Percentiles rank a stretch among this genome's conserved stretches.
Evolutionary conservation across 208 protist species (phyloP).

Genomic region (Leishmania lainsoni): DNA sequence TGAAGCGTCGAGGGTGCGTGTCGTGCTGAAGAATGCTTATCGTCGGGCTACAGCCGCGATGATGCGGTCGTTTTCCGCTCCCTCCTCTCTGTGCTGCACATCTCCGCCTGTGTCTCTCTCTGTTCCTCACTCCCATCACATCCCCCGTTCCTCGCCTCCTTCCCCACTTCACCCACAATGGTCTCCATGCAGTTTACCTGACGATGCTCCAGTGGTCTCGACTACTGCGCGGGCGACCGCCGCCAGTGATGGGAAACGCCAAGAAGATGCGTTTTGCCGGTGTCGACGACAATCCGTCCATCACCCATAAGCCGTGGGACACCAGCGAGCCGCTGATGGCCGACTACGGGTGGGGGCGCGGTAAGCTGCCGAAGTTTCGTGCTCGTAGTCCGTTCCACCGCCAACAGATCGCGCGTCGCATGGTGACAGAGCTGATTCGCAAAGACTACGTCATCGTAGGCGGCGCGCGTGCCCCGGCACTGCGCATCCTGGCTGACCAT

Average conservation of each 20-base stretch:
- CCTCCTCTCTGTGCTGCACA: background rate
- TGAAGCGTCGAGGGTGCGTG: background rate
- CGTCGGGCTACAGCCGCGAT: background rate
- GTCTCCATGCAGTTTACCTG: background rate
- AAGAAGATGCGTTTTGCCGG: slow-evolving; percentile 75
- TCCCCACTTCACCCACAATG: background rate
- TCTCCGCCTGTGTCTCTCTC: background rate
- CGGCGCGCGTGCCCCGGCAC: slow-evolving; percentile 76
- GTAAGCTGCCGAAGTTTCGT: slow-evolving; percentile 83
- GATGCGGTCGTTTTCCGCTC: background rate
- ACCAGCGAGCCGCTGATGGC: slow-evolving; percentile 81
- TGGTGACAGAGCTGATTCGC: slow-evolving; percentile 91
- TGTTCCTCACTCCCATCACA: background rate
- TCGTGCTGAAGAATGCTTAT: background rate
- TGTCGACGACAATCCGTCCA: slow-evolving; percentile 87
- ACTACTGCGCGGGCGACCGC: slow-evolving; percentile 40
- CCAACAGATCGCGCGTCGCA: slow-evolving; percentile 86
- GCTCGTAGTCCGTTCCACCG: slow-evolving; percentile 85
- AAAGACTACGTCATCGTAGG: slow-evolving; percentile 91
- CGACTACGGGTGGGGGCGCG: slow-evolving; percentile 84
- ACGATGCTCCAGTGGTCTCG: slow-evolving; percentile 48
- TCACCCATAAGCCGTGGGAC: slow-evolving; percentile 74
- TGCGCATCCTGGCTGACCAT: slow-evolving; percentile 89
- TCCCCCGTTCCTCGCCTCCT: background rate
- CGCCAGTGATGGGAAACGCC: slow-evolving; percentile 69